Percentiles rank a stretch among this genome's conserved stretches.
phyloP scores from a whole-genome alignment of 2,329 filamentous ascomycete species.

The Botryotinia convoluta region DNA sequence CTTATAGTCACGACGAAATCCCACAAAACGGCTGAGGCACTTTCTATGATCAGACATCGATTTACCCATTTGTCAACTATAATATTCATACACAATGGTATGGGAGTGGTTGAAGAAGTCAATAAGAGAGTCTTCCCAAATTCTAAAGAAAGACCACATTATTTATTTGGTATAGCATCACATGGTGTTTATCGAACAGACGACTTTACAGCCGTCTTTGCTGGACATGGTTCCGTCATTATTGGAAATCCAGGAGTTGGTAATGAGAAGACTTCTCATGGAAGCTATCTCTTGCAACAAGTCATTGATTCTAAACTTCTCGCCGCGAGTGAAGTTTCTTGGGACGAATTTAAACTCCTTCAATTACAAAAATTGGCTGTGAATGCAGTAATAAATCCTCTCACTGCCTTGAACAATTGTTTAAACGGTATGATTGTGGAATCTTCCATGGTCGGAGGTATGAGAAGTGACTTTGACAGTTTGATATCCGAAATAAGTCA shows the following conservation, averaged over 20 bases:
- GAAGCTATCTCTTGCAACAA: constrained; percentile 32
- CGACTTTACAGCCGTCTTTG: constrained; percentile 52
- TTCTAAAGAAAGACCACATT: constrained; percentile 59
- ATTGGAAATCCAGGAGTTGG: constrained; percentile 41
- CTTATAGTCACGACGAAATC: constrained; percentile 79
- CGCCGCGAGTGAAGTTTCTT: constrained; percentile 42
- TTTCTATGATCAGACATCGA: constrained; percentile 58
- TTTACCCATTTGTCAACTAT: constrained; percentile 66
- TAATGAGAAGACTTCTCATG: constrained; percentile 18
- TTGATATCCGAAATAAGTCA: constrained; percentile 61
- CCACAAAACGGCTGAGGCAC: constrained; percentile 60
- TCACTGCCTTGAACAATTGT: constrained; percentile 75
- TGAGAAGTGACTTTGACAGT: constrained; percentile 49
- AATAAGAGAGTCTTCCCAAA: constrained; percentile 58
- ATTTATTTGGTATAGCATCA: constrained; percentile 64
- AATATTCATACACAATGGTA: constrained; percentile 84
- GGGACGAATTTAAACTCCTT: constrained; percentile 50
- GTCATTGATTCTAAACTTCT: constrained; percentile 47
- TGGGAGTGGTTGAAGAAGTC: constrained; percentile 67
- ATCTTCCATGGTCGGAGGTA: constrained; percentile 40
- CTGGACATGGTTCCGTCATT: constrained; percentile 48
- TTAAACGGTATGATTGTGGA: constrained; percentile 68
- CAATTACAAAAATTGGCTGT: constrained; percentile 86
- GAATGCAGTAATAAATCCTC: constrained; percentile 77
- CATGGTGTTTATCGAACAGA: constrained; percentile 54